Evolutionary conservation across 257 asterid genomes (phyloP).

Genomic region (Coffea canephora): DNA sequence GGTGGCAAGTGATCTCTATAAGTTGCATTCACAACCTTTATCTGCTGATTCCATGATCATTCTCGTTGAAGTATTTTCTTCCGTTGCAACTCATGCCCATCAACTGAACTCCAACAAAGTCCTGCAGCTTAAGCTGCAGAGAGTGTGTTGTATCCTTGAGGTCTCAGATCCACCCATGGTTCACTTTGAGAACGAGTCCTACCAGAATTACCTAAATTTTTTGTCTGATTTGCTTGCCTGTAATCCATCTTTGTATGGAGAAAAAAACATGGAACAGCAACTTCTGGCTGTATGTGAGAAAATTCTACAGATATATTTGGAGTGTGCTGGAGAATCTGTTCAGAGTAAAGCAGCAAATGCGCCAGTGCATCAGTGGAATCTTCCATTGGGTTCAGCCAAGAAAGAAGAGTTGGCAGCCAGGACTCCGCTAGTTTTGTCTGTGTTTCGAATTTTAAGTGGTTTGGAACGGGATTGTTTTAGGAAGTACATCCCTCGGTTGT

Average conservation of each 20-base stretch:
- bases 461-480: slow-evolving; percentile 53
- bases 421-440: slow-evolving; percentile 62
- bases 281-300: slow-evolving; percentile 71
- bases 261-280: slow-evolving; percentile 57
- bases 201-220: slow-evolving; percentile 61
- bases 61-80: slow-evolving; percentile 52
- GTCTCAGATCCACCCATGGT: slow-evolving; percentile 86
- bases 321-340: slow-evolving; percentile 55
- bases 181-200: slow-evolving; percentile 86
- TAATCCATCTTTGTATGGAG: slow-evolving; percentile 44
- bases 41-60: slow-evolving; percentile 38
- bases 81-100: slow-evolving; percentile 67
- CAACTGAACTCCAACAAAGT: slow-evolving; percentile 55
- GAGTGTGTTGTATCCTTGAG: slow-evolving; percentile 65
- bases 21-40: slow-evolving; percentile 54
- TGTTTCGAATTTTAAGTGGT: slow-evolving; percentile 56
- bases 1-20: slow-evolving; percentile 85
- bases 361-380: slow-evolving; percentile 46
- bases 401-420: slow-evolving; percentile 92
- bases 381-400: slow-evolving; percentile 86
- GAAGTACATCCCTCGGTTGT: slow-evolving; percentile 51
- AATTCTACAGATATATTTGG: slow-evolving; percentile 65
- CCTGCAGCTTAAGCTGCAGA: slow-evolving; percentile 61
- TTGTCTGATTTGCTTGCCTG: slow-evolving; percentile 59
- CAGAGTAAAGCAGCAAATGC: slow-evolving; percentile 25